phyloP scores from a whole-genome alignment of 805 yeast genomes.

The Ascoidea asiatica region DNA sequence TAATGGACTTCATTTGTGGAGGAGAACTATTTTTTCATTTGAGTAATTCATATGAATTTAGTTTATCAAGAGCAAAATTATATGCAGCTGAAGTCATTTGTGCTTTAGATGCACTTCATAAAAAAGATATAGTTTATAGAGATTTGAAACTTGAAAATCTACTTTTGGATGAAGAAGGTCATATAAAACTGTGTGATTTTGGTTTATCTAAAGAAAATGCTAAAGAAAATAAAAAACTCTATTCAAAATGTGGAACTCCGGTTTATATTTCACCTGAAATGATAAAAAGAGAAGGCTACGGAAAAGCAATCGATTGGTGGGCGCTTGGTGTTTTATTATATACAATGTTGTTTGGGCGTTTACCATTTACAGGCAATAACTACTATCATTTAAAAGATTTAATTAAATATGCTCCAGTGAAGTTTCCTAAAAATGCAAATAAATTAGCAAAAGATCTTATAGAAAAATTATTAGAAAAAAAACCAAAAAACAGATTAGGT shows the following conservation, averaged over 20 bases:
- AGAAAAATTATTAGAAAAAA: slow-evolving; percentile 68
- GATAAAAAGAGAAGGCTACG: slow-evolving; percentile 84
- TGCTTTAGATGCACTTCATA: slow-evolving; percentile 80
- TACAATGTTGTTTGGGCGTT: slow-evolving; percentile 92
- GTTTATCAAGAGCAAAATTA: slow-evolving; percentile 91
- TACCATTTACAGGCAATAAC: slow-evolving; percentile 69
- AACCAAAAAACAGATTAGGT: slow-evolving; percentile 78
- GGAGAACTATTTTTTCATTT: slow-evolving; percentile 82
- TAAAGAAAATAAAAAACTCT: slow-evolving; percentile 82
- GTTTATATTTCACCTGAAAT: slow-evolving; percentile 97
- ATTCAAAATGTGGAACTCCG: slow-evolving; percentile 92
- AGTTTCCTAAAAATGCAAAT: slow-evolving; percentile 60
- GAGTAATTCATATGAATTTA: slow-evolving; percentile 81
- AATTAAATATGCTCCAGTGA: slow-evolving; percentile 66
- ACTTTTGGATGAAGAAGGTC: slow-evolving; percentile 77
- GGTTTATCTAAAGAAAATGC: slow-evolving; percentile 92
- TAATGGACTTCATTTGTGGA: slow-evolving; percentile 94
- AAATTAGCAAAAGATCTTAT: slow-evolving; percentile 64
- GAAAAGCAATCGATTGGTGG: slow-evolving; percentile 98
- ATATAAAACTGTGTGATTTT: slow-evolving; percentile 83
- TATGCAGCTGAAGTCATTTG: slow-evolving; percentile 84
- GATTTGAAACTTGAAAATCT: slow-evolving; percentile 92
- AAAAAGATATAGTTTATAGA: slow-evolving; percentile 75
- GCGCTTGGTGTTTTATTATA: slow-evolving; percentile 82
- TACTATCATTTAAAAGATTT: slow-evolving; percentile 85